Conservation (phyloP, 1,284 basidiomycete species). For the Paramarasmius palmivorus region DNA sequence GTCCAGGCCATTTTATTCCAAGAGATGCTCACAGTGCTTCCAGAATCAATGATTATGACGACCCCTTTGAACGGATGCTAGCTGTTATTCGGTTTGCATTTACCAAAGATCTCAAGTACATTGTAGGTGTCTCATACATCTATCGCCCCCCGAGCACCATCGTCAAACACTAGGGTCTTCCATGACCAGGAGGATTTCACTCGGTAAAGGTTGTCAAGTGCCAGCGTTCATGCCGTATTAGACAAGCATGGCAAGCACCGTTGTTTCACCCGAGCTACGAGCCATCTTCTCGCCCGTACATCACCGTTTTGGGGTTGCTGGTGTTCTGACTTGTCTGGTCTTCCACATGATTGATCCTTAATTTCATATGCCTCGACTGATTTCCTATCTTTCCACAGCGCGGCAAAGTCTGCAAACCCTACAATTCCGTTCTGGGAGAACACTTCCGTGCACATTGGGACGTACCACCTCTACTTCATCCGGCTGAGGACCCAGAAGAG, state of each 20-base stretch:
- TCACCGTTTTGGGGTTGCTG: neutral
- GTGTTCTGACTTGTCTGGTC: neutral
- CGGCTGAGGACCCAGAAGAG: slow-evolving; percentile 43
- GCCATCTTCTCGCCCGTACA: neutral
- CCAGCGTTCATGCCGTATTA: too few species aligned
- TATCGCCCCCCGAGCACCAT: neutral
- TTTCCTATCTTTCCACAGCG: slow-evolving; percentile 45
- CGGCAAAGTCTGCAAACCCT: slow-evolving; percentile 93
- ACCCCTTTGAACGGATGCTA: slow-evolving; percentile 91
- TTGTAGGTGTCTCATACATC: slow-evolving; percentile 51
- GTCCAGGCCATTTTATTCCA: neutral
- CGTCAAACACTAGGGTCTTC: too few species aligned
- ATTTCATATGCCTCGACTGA: slow-evolving; percentile 2
- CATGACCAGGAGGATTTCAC: too few species aligned
- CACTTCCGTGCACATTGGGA: slow-evolving; percentile 91
- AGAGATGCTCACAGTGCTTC: neutral
- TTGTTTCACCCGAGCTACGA: neutral
- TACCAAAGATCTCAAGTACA: slow-evolving; percentile 94
- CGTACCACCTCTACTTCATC: slow-evolving; percentile 60
- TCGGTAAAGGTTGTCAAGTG: too few species aligned
- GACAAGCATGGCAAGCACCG: too few species aligned
- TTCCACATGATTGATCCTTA: slow-evolving; percentile 7
- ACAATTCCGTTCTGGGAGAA: slow-evolving; percentile 92
- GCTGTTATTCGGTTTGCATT: slow-evolving; percentile 88
- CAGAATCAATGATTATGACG: slow-evolving; percentile 87